These are phyloP conservation scores for Geotrichum histeridarum DNA, from an alignment of 1,139 yeast genomes.

Conservation along the genomic window DNA sequence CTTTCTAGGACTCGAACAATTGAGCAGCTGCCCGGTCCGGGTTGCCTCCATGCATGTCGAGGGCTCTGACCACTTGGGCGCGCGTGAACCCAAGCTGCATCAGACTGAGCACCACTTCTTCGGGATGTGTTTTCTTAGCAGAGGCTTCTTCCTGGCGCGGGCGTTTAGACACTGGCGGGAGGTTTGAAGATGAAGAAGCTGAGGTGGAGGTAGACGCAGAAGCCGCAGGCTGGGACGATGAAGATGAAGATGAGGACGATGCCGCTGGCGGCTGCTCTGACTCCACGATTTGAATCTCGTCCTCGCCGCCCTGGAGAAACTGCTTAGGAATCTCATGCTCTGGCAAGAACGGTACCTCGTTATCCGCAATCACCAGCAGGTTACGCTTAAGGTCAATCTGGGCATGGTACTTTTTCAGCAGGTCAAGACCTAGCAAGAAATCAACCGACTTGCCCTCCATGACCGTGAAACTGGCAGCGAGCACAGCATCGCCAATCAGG, in stretches of 20 bases:
- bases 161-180: conserved; percentile 22
- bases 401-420: conserved; percentile 87
- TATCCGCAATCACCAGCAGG: conserved; percentile 65
- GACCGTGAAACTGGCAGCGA: conserved; percentile 80
- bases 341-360: conserved; percentile 63
- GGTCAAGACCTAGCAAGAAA: conserved; percentile 57
- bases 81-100: conserved; percentile 67
- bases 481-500: conserved; percentile 58
- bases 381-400: conserved; percentile 66
- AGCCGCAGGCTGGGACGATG: neutral
- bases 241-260: neutral
- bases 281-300: neutral
- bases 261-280: neutral
- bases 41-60: conserved; percentile 65
- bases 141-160: conserved; percentile 27
- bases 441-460: conserved; percentile 55
- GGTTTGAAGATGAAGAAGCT: conserved; percentile 19
- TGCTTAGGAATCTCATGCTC: conserved; percentile 63
- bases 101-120: conserved; percentile 50
- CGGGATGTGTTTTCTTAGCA: conserved; percentile 35
- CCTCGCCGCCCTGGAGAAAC: conserved; percentile 23
- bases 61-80: conserved; percentile 59
- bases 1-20: conserved; percentile 44
- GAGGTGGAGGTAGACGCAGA: neutral
- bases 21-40: conserved; percentile 81